Percentiles rank a stretch among this genome's conserved stretches.
Evolutionary conservation across 2,329 filamentous ascomycete species (phyloP).

Genomic region (Metarhizium rileyi): DNA sequence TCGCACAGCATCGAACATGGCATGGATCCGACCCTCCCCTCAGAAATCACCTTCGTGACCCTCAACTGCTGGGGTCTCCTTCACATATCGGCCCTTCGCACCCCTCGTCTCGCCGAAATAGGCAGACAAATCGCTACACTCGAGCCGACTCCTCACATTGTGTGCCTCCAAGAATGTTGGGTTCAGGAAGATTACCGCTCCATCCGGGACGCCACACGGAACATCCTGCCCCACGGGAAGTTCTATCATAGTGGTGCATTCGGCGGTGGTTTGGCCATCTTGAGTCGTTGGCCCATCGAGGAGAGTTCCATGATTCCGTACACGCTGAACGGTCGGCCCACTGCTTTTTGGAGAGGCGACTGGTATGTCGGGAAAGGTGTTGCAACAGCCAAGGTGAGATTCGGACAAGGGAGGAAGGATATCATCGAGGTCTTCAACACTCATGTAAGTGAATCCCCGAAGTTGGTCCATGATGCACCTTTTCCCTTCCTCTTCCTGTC

Average conservation of each 20-base stretch:
- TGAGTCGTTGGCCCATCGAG: constrained; percentile 87
- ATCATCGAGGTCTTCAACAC: constrained; percentile 87
- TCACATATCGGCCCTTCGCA: constrained; percentile 68
- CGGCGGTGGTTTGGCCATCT: constrained; percentile 77
- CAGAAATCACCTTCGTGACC: constrained; percentile 68
- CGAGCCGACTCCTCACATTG: constrained; percentile 66
- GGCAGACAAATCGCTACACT: constrained; percentile 65
- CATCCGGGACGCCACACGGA: constrained; percentile 63
- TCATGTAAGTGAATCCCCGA: constrained; percentile 47
- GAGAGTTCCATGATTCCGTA: constrained; percentile 81
- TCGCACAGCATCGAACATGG: constrained; percentile 3
- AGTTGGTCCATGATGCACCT: neutral
- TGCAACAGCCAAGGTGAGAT: constrained; percentile 69
- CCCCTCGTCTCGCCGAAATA: constrained; percentile 73
- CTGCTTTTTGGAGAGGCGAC: constrained; percentile 87
- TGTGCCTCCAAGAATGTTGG: constrained; percentile 94
- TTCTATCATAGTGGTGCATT: constrained; percentile 89
- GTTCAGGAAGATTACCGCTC: constrained; percentile 72
- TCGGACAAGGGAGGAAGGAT: constrained; percentile 54
- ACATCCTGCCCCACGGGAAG: constrained; percentile 79
- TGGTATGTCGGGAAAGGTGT: constrained; percentile 97
- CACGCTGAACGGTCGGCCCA: constrained; percentile 85
- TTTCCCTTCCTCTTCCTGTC: neutral
- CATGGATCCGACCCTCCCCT: constrained; percentile 29
- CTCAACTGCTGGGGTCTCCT: constrained; percentile 98